Percentiles rank a stretch among this genome's conserved stretches.
Conservation (phyloP, 2,329 filamentous ascomycete genomes). For the Talaromyces funiculosus region DNA sequence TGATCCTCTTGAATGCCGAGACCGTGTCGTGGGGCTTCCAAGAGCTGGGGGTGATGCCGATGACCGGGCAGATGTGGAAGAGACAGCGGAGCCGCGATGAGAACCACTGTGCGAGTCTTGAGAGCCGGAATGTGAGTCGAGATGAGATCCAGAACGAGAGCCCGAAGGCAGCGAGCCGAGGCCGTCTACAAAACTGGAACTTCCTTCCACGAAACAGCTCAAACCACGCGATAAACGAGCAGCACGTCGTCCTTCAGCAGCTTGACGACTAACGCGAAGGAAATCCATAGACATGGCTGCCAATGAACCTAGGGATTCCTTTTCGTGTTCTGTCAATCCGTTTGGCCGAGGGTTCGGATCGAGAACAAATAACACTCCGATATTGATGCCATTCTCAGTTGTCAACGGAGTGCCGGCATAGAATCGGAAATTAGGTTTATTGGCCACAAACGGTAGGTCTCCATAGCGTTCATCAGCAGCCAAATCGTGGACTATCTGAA, state of each 20-base stretch:
- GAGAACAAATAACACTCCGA: slow-evolving; percentile 57
- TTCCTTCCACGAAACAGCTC: slow-evolving; percentile 51
- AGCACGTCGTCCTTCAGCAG: slow-evolving; percentile 49
- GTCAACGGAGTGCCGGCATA: slow-evolving; percentile 58
- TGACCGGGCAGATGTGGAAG: slow-evolving; percentile 16
- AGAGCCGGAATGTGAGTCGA: background rate
- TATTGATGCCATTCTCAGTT: slow-evolving; percentile 51
- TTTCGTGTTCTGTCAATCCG: slow-evolving; percentile 37
- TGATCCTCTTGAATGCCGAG: slow-evolving; percentile 8
- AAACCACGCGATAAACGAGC: slow-evolving; percentile 52
- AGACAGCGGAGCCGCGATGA: slow-evolving; percentile 21
- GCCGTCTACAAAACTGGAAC: slow-evolving; percentile 36
- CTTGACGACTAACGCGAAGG: slow-evolving; percentile 50
- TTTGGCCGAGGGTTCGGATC: slow-evolving; percentile 49
- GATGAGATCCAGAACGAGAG: slow-evolving; percentile 17
- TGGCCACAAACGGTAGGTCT: slow-evolving; percentile 30
- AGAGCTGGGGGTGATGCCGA: slow-evolving; percentile 5
- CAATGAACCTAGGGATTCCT: slow-evolving; percentile 53
- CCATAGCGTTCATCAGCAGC: slow-evolving; percentile 35
- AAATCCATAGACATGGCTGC: slow-evolving; percentile 55
- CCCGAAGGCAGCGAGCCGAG: slow-evolving; percentile 17
- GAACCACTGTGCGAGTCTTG: slow-evolving; percentile 5
- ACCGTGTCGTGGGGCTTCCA: slow-evolving; percentile 1
- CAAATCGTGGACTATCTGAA: slow-evolving; percentile 37
- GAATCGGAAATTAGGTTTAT: slow-evolving; percentile 39